These are phyloP conservation scores for Alopecurus myosuroides DNA, from an alignment of 176 grass and related monocot species.

Conservation along the genomic window DNA sequence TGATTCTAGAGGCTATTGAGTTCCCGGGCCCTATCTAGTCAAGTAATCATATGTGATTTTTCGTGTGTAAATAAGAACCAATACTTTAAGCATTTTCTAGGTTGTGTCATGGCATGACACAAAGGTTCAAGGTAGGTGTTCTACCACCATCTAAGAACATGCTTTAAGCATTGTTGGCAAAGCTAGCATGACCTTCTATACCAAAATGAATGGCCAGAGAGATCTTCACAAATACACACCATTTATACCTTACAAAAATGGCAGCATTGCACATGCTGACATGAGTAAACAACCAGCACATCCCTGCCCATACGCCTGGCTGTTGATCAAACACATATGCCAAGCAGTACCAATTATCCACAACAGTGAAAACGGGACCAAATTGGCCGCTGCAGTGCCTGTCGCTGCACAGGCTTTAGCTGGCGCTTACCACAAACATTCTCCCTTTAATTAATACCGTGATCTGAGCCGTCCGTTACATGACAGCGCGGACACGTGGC, in stretches of 20 bases:
- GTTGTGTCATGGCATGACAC: background rate
- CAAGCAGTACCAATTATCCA: background rate
- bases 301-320: background rate
- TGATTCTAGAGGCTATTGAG: too few relatives aligned
- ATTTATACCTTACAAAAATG: background rate
- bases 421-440: background rate
- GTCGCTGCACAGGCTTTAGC: background rate
- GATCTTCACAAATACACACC: background rate
- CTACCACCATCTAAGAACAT: background rate
- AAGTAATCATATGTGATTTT: background rate
- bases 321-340: background rate
- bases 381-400: background rate
- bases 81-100: background rate
- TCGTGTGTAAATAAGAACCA: background rate
- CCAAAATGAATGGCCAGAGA: background rate
- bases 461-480: conserved; percentile 9
- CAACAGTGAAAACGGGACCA: background rate
- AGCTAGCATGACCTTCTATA: background rate
- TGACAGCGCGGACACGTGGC: background rate
- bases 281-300: background rate
- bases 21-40: too few relatives aligned
- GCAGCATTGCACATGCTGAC: background rate
- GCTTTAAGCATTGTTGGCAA: background rate
- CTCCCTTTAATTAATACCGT: background rate
- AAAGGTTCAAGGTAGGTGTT: background rate